phyloP scores from a whole-genome alignment of 1,284 basidiomycete genomes.

The Ustilago cynodontis region DNA sequence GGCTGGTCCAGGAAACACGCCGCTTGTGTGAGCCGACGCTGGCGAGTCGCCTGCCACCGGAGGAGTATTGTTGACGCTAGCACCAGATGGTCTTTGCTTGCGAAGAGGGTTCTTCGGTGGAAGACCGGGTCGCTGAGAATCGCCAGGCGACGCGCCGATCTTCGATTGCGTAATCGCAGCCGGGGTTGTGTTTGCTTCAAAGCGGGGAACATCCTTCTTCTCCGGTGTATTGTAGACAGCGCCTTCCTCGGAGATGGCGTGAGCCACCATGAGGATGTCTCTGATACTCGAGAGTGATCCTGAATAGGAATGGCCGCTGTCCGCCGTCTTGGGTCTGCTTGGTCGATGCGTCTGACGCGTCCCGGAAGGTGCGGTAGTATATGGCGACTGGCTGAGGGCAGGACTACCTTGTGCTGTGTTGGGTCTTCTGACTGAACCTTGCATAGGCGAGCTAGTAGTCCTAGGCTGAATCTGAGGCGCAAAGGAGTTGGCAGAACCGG shows the following conservation, averaged over 20 bases:
- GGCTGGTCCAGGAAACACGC: conserved; percentile 21
- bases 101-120: conserved; percentile 54
- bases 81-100: conserved; percentile 34
- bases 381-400: conserved; percentile 8
- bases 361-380: not conserved
- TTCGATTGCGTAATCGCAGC: conserved; percentile 1
- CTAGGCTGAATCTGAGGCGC: conserved; percentile 45
- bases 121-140: conserved; percentile 30
- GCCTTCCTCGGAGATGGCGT: conserved; percentile 41
- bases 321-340: conserved; percentile 35
- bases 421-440: conserved; percentile 17
- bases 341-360: conserved; percentile 12
- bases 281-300: conserved; percentile 39
- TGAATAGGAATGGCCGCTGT: conserved; percentile 27
- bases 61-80: conserved; percentile 25
- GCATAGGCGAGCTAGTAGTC: conserved; percentile 40
- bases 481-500: conserved; percentile 21
- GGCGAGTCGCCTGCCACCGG: conserved; percentile 31
- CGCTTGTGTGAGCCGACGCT: conserved; percentile 16
- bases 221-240: conserved; percentile 38
- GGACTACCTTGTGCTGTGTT: conserved; percentile 22
- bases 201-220: conserved; percentile 17
- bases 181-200: conserved; percentile 1
- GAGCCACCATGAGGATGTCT: conserved; percentile 36
- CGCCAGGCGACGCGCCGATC: conserved; percentile 7